phyloP scores from a whole-genome alignment of 2,329 filamentous ascomycete species.

The Cercospora janseana region DNA sequence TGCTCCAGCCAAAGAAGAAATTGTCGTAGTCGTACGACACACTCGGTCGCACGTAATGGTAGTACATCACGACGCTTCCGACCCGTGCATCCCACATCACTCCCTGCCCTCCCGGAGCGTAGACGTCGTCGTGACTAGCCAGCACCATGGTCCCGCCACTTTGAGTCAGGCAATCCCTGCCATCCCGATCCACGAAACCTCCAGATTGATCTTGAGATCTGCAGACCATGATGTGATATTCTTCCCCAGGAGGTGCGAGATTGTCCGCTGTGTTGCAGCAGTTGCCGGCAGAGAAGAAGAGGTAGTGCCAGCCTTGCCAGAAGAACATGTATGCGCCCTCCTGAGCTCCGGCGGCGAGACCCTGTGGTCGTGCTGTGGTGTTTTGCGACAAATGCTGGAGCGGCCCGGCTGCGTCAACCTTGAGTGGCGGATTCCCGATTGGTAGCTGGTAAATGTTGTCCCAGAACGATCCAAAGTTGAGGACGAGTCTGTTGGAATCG shows the following conservation, averaged over 20 bases:
- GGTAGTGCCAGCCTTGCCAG: constrained; percentile 59
- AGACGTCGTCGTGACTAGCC: constrained; percentile 58
- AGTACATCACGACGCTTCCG: constrained; percentile 58
- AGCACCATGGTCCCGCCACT: constrained; percentile 62
- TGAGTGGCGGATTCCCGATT: constrained; percentile 40
- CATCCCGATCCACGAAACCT: constrained; percentile 56
- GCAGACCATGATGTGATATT: constrained; percentile 66
- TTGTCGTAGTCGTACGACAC: constrained; percentile 25
- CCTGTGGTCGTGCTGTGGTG: constrained; percentile 40
- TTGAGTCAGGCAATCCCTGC: constrained; percentile 51
- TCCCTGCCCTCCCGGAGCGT: constrained; percentile 65
- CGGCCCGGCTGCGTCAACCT: constrained; percentile 27
- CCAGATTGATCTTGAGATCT: constrained; percentile 52
- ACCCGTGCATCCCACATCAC: constrained; percentile 51
- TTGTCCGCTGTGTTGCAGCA: constrained; percentile 39
- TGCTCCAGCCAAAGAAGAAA: constrained; percentile 32
- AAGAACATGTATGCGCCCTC: constrained; percentile 60
- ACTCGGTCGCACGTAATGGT: constrained; percentile 51
- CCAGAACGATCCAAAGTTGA: constrained; percentile 66
- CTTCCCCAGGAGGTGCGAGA: constrained; percentile 47
- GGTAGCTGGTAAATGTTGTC: constrained; percentile 59
- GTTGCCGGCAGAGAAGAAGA: constrained; percentile 45
- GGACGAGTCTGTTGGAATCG: constrained; percentile 7
- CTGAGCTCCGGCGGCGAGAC: constrained; percentile 45
- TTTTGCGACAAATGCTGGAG: constrained; percentile 55